Evolutionary conservation across 2,329 filamentous ascomycete genomes (phyloP), one percentile per base, ranked within the genome.

Genomic region (Hymenoscyphus linearis): DNA sequence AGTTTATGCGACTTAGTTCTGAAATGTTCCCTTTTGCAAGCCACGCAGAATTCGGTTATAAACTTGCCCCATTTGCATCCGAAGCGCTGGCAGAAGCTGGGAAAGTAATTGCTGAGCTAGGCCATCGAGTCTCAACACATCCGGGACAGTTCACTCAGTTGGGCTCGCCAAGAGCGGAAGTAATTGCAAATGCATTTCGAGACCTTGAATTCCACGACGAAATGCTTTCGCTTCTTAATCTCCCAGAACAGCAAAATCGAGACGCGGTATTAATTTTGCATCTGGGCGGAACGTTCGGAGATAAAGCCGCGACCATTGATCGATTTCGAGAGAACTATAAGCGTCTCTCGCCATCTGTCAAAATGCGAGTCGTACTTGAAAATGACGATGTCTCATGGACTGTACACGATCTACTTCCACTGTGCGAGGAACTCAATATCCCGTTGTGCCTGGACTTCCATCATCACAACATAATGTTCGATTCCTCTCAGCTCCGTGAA

Each of bases 1-100:
- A 86, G 67, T 97, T 98, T 73, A 85, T 98, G 84, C 85, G 93
- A 1, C 79, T 98, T 22, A 96, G 91, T 67, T 96, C 91, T 59
- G 93, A 97, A 68, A 97, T 97, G 90, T 98, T 98, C 66, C 93
- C 93, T 0, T 97, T 97, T 73, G 93, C 93, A 1, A 96, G 90
- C 66, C 93, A 98, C 70, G 82, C 84, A 26, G 88, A 91, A 64
- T 88, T 96, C 66, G 93, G 93, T 0, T 98, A 98, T 74, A 88
- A 85, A 67, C 80, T 98, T 13, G 87, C 86, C 0, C 88, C 90
- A 0, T 97, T 97, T 72, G 93, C 93, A 0, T 85, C 89, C 0
- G 87, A 92, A 14, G 85, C 83, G 0, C 79, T 98, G 10, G 87
- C 84, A 2, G 87, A 93, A 66, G 90, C 85, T 7, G 93, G 93